Evolutionary conservation across 495 filamentous ascomycete genomes (phyloP), one percentile per base, ranked within the genome.

Genomic region (Durotheca rogersii): DNA sequence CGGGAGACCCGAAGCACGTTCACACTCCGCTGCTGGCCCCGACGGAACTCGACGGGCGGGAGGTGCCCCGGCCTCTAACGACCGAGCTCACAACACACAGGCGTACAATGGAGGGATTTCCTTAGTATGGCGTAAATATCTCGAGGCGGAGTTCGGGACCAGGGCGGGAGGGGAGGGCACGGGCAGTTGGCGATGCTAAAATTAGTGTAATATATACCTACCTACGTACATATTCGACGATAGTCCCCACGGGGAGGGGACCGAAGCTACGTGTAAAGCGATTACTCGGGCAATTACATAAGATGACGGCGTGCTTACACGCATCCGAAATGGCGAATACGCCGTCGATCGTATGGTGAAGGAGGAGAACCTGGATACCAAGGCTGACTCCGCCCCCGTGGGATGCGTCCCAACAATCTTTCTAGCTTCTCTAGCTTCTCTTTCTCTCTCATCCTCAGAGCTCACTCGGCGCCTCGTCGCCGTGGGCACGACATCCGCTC

Each of bases 161-260:
- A 40, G 53, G 41, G 36, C 23, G 23, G 23, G 9, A 27, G 23
- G 23, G 4, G 4, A 27, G 9, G 4, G 9, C 23, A 46, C 23
- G 25, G 30, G 35, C 21, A 25, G 4, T 30, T 23, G 34, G 18
- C 0, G 21, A 9, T 42, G 36, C 21, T 41, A 47, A 47, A 54
- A 54, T 54, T 47, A 41, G 33, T 54, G 37, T 47, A 48, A 31
- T 47, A 43, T 23, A 47, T 54, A 35, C 20, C 16, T 52, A n/a
- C n/a, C n/a, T n/a, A n/a, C n/a, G n/a, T n/a, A n/a, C n/a, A n/a
- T n/a, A n/a, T 3, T 30, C 4, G 25, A 47, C 15, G 10, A 33
- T 29, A 11, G 39, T 29, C 6, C 12, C n/a, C 17, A 12, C 38
- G 32, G 18, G 30, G 9, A 4, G 9, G 23, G 9, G 23, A 9